These are phyloP conservation scores for Dendrobium officinale DNA, from an alignment of 106 monocot genomes.

Conservation along the genomic window DNA sequence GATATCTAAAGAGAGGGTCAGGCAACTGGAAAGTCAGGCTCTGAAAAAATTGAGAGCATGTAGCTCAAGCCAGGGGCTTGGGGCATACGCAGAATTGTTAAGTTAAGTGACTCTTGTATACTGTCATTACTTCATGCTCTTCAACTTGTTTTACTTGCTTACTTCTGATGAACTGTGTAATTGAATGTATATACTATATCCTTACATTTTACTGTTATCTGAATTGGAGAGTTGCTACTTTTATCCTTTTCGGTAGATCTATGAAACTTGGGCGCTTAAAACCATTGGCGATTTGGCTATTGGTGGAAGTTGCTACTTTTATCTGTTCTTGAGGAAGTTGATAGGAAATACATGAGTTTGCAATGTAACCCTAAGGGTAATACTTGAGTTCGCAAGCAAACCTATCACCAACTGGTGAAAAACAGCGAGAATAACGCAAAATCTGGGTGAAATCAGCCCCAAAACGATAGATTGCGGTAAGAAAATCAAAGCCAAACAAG, in stretches of 20 bases:
- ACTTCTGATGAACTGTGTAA: neutral
- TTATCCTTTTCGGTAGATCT: neutral
- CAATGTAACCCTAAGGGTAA: too few species aligned
- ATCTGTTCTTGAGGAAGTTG: too few species aligned
- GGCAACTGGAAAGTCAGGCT: conserved; percentile 74
- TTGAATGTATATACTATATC: neutral
- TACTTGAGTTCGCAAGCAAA: too few species aligned
- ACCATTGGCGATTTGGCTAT: too few species aligned
- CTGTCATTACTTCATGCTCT: neutral
- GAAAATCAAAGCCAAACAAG: too few species aligned
- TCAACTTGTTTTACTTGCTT: neutral
- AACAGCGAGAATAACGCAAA: too few species aligned
- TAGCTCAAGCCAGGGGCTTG: conserved; percentile 39
- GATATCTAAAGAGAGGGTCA: conserved; percentile 70
- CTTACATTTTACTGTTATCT: neutral
- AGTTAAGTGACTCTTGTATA: conserved; percentile 10
- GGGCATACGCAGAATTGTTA: conserved; percentile 45
- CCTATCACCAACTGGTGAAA: too few species aligned
- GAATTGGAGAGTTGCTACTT: neutral
- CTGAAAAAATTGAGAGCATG: conserved; percentile 55
- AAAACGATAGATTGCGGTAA: too few species aligned
- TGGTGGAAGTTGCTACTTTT: too few species aligned
- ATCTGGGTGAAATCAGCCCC: too few species aligned
- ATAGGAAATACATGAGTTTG: too few species aligned
- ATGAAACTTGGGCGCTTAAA: neutral